Evolutionary conservation across 2,329 filamentous ascomycete species (phyloP), one percentile per base, ranked within the genome.

Genomic region (Massarina eburnea): DNA sequence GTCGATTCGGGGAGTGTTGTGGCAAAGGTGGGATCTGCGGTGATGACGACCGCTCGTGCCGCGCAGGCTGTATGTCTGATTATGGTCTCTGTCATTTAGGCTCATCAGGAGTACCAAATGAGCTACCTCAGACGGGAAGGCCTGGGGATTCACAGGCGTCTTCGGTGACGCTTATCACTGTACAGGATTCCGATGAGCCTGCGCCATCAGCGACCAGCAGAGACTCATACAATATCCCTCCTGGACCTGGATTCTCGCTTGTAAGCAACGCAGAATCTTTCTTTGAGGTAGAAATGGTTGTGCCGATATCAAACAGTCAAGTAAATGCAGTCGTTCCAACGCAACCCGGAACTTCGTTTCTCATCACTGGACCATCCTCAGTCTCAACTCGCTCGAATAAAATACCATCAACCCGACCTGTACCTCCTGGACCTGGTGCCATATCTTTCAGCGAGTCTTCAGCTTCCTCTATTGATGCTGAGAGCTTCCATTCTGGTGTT

Each of bases 1-100:
- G 44, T 34, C n/a, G 10, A 2, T 42, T 42, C 15, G 44, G 44
- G 2, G 20, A 41, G 10, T 46, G 44, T 19, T 46, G 44, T 26
- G 44, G 44, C 21, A 15, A 8, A n/a, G 29, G 29, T 6, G 39
- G 39, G 9, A n/a, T 42, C 18, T 46, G 34, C 18, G 39, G 43
- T 40, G 19, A 45, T 24, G 9, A 27, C 19, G 12, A 1, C 20
- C 18, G 12, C n/a, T 7, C 15, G 10, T 30, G 22, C 27, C 21
- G 8, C 5, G n/a, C 8, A 7, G 8, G 17, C 9, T 26, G 2
- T n/a, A 27, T 17, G 20, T 12, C 9, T 9, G n/a, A 12, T 4
- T 21, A 19, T 9, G 18, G 19, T 29, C 20, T 17, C 41, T 43
- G 18, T 36, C 10, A 19, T 2, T 17, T 10, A n/a, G 12, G 19